Evolutionary conservation across 331 rosid genomes (phyloP).

Genomic region (Saraca asoca): DNA sequence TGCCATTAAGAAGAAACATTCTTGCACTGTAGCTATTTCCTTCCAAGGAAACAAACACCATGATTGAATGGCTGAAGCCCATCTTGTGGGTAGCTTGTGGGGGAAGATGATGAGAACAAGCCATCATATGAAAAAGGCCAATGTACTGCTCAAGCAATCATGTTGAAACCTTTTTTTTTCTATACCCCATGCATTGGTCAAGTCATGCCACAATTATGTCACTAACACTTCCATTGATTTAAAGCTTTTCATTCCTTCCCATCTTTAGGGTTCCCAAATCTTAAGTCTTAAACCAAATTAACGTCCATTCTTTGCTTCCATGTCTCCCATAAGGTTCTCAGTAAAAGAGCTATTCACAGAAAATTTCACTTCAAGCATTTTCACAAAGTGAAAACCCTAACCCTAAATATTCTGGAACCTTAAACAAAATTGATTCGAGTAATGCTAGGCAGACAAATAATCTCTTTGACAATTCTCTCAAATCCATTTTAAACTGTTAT

Average conservation of each 20-base stretch:
- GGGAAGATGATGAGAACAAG: constrained; percentile 26
- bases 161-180: constrained; percentile 31
- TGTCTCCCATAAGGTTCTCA: constrained; percentile 12
- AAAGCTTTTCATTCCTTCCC: not conserved
- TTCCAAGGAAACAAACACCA: constrained; percentile 39
- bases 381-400: constrained; percentile 50
- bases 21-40: constrained; percentile 40
- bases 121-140: constrained; percentile 35
- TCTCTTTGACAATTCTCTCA: too few species aligned
- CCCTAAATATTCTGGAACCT: constrained; percentile 45
- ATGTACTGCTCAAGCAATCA: constrained; percentile 37
- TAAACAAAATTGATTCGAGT: too few species aligned
- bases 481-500: too few species aligned
- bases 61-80: constrained; percentile 44
- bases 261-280: constrained; percentile 30
- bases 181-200: constrained; percentile 46
- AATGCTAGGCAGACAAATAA: too few species aligned
- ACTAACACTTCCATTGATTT: too few species aligned
- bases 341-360: not conserved
- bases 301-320: not conserved
- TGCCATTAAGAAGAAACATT: constrained; percentile 31
- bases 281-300: constrained; percentile 7
- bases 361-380: constrained; percentile 27
- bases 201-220: constrained; percentile 44
- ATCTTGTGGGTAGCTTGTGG: constrained; percentile 36